Conservation (phyloP, 176 grass and related monocot species). For the Carex littledalei region DNA sequence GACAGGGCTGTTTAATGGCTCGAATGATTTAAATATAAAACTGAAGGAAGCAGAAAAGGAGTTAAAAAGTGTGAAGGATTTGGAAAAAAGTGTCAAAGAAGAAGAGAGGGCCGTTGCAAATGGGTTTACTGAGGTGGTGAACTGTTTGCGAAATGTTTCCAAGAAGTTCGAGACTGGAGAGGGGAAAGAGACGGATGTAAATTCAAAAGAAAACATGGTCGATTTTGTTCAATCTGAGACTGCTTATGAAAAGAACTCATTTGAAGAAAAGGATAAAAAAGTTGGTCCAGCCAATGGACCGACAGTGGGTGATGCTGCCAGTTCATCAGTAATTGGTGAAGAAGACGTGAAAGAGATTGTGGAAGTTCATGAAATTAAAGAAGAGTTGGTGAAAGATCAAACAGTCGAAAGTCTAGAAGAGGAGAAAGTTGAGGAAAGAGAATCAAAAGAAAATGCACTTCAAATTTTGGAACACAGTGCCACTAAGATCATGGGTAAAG, state of each 20-base stretch:
- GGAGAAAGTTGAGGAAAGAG: constrained; percentile 16
- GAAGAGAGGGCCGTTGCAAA: constrained; percentile 38
- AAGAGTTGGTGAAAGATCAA: constrained; percentile 21
- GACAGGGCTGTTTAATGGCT: constrained; percentile 33
- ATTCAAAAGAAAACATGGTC: constrained; percentile 10
- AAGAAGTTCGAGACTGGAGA: constrained; percentile 36
- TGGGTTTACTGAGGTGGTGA: constrained; percentile 41
- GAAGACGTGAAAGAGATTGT: constrained; percentile 26
- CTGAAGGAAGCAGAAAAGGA: constrained; percentile 51
- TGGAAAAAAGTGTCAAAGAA: constrained; percentile 44
- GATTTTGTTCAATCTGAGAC: constrained; percentile 14
- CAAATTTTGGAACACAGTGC: not conserved
- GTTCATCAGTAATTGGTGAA: constrained; percentile 14
- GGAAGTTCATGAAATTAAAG: constrained; percentile 21
- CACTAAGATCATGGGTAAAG: not conserved
- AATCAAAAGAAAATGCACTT: constrained; percentile 15
- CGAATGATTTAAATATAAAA: constrained; percentile 36
- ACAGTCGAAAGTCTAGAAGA: not conserved
- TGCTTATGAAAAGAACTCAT: constrained; percentile 26
- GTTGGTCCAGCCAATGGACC: constrained; percentile 8
- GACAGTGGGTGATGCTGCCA: not conserved
- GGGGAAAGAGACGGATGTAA: not conserved
- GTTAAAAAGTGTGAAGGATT: constrained; percentile 33
- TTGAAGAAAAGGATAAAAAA: constrained; percentile 4
- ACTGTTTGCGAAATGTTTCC: constrained; percentile 43